Conservation (phyloP, 345 rosid species). For the Noccaea caerulescens region DNA sequence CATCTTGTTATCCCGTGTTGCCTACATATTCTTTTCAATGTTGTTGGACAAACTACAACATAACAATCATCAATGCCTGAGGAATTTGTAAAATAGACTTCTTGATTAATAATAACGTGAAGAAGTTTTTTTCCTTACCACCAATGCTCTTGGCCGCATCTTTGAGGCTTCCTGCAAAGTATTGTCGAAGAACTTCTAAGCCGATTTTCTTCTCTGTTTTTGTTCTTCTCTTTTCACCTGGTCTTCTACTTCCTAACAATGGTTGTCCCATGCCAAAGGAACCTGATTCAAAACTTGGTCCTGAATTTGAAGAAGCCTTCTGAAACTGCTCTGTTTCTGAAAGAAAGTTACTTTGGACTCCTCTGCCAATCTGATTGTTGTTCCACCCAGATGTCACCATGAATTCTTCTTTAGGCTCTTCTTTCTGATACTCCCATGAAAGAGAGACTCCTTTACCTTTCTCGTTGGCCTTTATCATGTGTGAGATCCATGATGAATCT, state of each 20-base stretch:
- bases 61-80: constrained; percentile 4
- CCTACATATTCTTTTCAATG: constrained; percentile 94
- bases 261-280: constrained; percentile 45
- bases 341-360: constrained; percentile 45
- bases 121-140: constrained; percentile 57
- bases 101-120: background rate
- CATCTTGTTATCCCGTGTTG: constrained; percentile 89
- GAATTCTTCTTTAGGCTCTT: constrained; percentile 69
- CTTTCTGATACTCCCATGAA: constrained; percentile 64
- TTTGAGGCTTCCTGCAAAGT: constrained; percentile 96
- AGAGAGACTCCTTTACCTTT: constrained; percentile 66
- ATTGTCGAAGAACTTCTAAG: constrained; percentile 80
- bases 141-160: constrained; percentile 97
- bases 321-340: constrained; percentile 51
- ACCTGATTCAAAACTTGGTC: constrained; percentile 44
- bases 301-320: constrained; percentile 43
- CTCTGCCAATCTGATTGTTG: constrained; percentile 48
- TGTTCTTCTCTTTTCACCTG: constrained; percentile 69
- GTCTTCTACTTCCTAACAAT: constrained; percentile 50
- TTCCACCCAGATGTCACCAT: constrained; percentile 56
- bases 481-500: constrained; percentile 66
- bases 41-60: constrained; percentile 93
- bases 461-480: constrained; percentile 66
- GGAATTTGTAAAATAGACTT: background rate
- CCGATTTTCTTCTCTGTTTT: constrained; percentile 88